These are phyloP conservation scores for Cinchona pubescens DNA, from an alignment of 257 asterid species.

Conservation along the genomic window DNA sequence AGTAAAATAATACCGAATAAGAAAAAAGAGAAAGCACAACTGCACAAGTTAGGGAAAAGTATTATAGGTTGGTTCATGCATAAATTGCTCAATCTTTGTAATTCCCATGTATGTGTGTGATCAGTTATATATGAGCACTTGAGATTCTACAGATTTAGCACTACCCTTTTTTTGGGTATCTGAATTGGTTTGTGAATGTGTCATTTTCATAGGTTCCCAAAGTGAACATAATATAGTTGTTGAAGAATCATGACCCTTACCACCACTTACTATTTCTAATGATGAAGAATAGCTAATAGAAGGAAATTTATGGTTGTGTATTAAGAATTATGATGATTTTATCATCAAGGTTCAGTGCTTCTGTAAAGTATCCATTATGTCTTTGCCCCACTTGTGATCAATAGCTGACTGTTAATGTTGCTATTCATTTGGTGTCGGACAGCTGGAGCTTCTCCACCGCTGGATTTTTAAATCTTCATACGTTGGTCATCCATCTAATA, in stretches of 20 bases:
- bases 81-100: neutral
- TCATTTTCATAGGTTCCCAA: slow-evolving; percentile 26
- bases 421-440: slow-evolving; percentile 35
- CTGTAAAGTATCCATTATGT: slow-evolving; percentile 17
- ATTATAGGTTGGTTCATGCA: slow-evolving; percentile 1
- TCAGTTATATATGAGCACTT: no score
- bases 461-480: slow-evolving; percentile 24
- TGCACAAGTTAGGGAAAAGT: slow-evolving; percentile 1
- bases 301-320: neutral
- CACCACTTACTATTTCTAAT: slow-evolving; percentile 23
- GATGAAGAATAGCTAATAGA: slow-evolving; percentile 6
- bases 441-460: slow-evolving; percentile 25
- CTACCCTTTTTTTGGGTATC: neutral
- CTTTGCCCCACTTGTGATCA: slow-evolving; percentile 22
- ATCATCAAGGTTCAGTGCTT: slow-evolving; percentile 26
- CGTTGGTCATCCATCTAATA: no score
- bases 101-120: slow-evolving; percentile 14
- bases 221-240: slow-evolving; percentile 7
- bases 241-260: slow-evolving; percentile 20
- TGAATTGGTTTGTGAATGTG: slow-evolving; percentile 9
- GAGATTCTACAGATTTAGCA: slow-evolving; percentile 7
- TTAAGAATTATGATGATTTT: neutral
- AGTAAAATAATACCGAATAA: neutral
- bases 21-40: neutral
- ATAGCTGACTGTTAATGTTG: slow-evolving; percentile 1